These are phyloP conservation scores for Oryza punctata DNA, from an alignment of 176 grass and related monocot species.

Conservation along the genomic window DNA sequence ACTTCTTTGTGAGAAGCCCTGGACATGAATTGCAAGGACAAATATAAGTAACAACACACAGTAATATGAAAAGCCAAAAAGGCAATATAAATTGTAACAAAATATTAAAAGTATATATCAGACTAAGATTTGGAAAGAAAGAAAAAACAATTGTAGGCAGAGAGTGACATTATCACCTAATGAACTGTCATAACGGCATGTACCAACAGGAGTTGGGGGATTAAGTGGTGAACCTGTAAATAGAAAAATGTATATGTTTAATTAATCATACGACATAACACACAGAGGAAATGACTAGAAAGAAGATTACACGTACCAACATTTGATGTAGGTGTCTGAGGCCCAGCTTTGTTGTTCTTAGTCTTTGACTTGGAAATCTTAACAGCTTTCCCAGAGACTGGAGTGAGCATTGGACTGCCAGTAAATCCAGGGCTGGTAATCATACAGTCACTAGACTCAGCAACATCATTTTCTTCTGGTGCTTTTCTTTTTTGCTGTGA, in stretches of 20 bases:
- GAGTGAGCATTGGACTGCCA: constrained; percentile 66
- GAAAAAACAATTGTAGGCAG: neutral
- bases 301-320: constrained; percentile 62
- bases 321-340: constrained; percentile 82
- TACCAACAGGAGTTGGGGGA: constrained; percentile 74
- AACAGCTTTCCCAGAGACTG: constrained; percentile 66
- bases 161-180: constrained; percentile 63
- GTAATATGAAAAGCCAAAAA: constrained; percentile 14
- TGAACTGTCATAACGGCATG: constrained; percentile 94
- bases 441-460: constrained; percentile 73
- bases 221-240: constrained; percentile 66
- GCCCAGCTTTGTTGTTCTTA: constrained; percentile 70
- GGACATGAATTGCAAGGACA: constrained; percentile 32
- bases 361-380: constrained; percentile 67
- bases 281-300: constrained; percentile 27
- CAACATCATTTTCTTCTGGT: constrained; percentile 57
- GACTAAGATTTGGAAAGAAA: neutral
- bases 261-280: neutral
- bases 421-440: constrained; percentile 50
- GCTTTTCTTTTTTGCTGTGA: constrained; percentile 78
- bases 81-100: constrained; percentile 19
- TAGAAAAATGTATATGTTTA: constrained; percentile 26
- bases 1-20: constrained; percentile 98
- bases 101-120: neutral
- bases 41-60: constrained; percentile 30